Conservation (phyloP, 1,284 basidiomycete species). For the Exobasidium rhododendri region DNA sequence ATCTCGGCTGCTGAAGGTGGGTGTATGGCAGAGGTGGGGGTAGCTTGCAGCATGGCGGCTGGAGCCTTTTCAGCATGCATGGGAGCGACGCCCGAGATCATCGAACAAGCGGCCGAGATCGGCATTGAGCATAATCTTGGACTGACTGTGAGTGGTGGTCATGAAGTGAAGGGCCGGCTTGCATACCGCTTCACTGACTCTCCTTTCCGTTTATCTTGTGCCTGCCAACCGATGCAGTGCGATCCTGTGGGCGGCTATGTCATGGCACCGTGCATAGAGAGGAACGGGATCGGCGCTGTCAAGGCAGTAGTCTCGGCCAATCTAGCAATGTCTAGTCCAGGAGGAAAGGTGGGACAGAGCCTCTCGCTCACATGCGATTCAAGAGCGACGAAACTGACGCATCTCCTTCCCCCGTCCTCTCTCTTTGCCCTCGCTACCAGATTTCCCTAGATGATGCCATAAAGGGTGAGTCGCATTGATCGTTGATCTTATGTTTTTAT, state of each 20-base stretch:
- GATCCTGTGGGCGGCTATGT: slow-evolving; percentile 89
- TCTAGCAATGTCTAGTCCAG: slow-evolving; percentile 75
- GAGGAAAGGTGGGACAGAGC: slow-evolving; percentile 56
- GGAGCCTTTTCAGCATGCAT: slow-evolving; percentile 84
- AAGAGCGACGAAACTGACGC: no score
- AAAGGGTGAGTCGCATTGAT: slow-evolving; percentile 55
- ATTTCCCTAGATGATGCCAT: slow-evolving; percentile 93
- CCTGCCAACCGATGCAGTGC: slow-evolving; percentile 66
- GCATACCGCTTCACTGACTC: no score
- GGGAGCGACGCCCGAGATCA: slow-evolving; percentile 55
- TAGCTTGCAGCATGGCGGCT: slow-evolving; percentile 85
- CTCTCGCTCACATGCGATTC: no score
- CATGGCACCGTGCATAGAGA: slow-evolving; percentile 80
- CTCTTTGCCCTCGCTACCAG: no score
- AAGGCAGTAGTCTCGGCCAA: slow-evolving; percentile 68
- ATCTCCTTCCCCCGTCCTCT: no score
- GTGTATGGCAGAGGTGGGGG: slow-evolving; percentile 55
- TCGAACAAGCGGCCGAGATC: slow-evolving; percentile 81
- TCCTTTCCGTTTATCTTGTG: not conserved
- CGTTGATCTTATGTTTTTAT: no score
- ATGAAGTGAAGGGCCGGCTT: slow-evolving; percentile 32
- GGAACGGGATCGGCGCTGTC: slow-evolving; percentile 72
- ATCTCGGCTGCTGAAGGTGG: slow-evolving; percentile 80
- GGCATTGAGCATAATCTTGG: slow-evolving; percentile 64
- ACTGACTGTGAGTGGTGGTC: slow-evolving; percentile 24